Evolutionary conservation across 2,329 filamentous ascomycete species (phyloP), one percentile per base, ranked within the genome.

Genomic region (Fusarium nodosum): DNA sequence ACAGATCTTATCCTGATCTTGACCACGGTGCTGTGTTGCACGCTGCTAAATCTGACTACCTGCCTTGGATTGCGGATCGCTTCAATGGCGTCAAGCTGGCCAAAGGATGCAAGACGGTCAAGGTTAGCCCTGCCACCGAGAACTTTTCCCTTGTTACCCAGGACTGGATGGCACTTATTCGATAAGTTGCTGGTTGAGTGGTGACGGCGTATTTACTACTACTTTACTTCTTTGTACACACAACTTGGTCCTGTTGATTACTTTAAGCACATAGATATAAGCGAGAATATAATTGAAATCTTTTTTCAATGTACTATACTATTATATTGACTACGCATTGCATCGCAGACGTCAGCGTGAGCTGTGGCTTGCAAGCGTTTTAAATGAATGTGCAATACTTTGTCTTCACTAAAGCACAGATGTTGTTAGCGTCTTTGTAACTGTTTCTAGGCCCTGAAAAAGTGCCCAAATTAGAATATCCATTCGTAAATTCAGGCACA

Each of bases 51-150:
- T 4, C 26, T 7, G 56, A 60, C 16, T 63, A 13, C 7, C 7
- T 62, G 1, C 41, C 57, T 0, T 63, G 60, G 60, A 63, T 63
- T 7, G n/a, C 5, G 3, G 60, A 62, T 4, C 60, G 60, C 0
- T 63, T 63, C 1, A 30, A 63, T 2, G 53, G 60, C 16, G 57
- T 62, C 16, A 55, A 54, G 18, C 0, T 63, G 8, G 5, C 22
- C 2, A 56, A 62, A 12, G 60, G 60, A 0, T 63, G 60, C 18
- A 63, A 62, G 20, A 63, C 47, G 20, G 18, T 13, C 18, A 3
- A 20, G 13, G 22, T 56, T 1, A 62, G 5, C 1, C 47, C 60
- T 0, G 47, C 44, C 0, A 62, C 47, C 1, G 3, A 62, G 2
- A 31, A 28, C 2, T 62, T 15, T 10, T 33, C 55, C 0, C 16